Evolutionary conservation across 2,329 filamentous ascomycete genomes (phyloP).

Genomic region (Botrytis fabae): DNA sequence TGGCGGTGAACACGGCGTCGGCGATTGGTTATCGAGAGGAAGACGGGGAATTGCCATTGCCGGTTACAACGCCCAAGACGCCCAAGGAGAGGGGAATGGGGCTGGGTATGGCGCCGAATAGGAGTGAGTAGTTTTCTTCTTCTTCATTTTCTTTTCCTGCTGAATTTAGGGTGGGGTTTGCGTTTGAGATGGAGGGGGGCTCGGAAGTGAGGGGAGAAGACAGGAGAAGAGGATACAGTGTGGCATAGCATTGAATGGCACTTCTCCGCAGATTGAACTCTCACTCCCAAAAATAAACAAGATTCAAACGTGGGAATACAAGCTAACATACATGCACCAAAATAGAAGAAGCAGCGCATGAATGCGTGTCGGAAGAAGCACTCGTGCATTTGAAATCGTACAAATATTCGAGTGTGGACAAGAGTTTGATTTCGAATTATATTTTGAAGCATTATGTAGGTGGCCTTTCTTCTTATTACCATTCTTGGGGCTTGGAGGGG

Average conservation of each 20-base stretch:
- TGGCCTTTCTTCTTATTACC: slow-evolving; percentile 26
- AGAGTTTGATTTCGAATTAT: slow-evolving; percentile 89
- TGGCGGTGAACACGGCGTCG: slow-evolving; percentile 34
- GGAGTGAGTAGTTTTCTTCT: slow-evolving; percentile 23
- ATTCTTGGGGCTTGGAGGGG: neutral
- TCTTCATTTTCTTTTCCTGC: too few species aligned
- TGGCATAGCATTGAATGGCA: neutral
- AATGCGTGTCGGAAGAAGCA: slow-evolving; percentile 84
- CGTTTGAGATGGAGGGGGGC: neutral
- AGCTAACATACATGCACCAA: slow-evolving; percentile 15
- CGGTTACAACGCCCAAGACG: slow-evolving; percentile 38
- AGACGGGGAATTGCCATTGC: slow-evolving; percentile 32
- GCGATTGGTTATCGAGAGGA: slow-evolving; percentile 17
- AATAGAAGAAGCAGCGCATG: slow-evolving; percentile 57
- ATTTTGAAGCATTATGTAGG: slow-evolving; percentile 93
- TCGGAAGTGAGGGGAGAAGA: neutral
- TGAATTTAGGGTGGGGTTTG: neutral
- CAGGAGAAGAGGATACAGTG: too few species aligned
- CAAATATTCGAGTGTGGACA: slow-evolving; percentile 97
- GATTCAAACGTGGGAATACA: slow-evolving; percentile 1
- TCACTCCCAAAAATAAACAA: neutral
- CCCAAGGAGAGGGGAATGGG: slow-evolving; percentile 16
- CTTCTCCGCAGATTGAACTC: neutral
- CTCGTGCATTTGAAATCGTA: slow-evolving; percentile 90
- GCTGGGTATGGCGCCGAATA: slow-evolving; percentile 43